A percentile compares a stretch with the other conserved stretches of the same genome.
Conservation (phyloP, 768 basidiomycete species). For the Mycena kentingensis region DNA sequence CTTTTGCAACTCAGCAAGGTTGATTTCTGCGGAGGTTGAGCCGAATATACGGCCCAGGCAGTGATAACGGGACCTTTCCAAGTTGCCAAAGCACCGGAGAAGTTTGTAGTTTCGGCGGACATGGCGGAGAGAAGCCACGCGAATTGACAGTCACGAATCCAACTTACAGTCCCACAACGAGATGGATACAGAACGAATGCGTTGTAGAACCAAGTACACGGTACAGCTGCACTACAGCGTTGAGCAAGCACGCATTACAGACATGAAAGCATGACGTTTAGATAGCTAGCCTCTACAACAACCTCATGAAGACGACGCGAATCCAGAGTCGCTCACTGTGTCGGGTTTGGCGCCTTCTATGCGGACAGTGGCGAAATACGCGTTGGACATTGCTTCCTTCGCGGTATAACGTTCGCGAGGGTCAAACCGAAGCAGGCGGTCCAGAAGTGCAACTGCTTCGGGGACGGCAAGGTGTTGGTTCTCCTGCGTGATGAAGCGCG, state of each 20-base stretch:
- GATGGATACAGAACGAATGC: too few species aligned
- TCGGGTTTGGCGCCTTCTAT: slow-evolving; percentile 18
- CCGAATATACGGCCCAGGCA: neutral
- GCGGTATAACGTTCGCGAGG: slow-evolving; percentile 96
- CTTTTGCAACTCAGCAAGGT: slow-evolving; percentile 89
- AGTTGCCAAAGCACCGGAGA: slow-evolving; percentile 87
- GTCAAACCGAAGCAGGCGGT: slow-evolving; percentile 94
- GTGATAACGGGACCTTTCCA: slow-evolving; percentile 70
- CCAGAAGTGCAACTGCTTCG: slow-evolving; percentile 93
- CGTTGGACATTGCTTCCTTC: slow-evolving; percentile 84
- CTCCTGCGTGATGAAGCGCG: slow-evolving; percentile 90
- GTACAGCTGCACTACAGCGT: too few species aligned
- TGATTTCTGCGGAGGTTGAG: slow-evolving; percentile 60
- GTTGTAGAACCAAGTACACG: too few species aligned
- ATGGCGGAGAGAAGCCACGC: too few species aligned
- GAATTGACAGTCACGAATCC: too few species aligned
- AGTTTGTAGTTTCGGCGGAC: too few species aligned
- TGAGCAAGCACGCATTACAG: too few species aligned
- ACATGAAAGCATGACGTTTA: too few species aligned
- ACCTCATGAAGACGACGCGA: slow-evolving; percentile 17
- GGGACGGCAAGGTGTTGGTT: slow-evolving; percentile 94
- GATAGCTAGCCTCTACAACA: too few species aligned
- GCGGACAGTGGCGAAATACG: slow-evolving; percentile 75
- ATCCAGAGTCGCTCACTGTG: slow-evolving; percentile 18
- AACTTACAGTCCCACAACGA: too few species aligned